Evolutionary conservation across 139 green algal genomes (phyloP), one percentile per base, ranked within the genome.

Genomic region (Gonium pectorale): DNA sequence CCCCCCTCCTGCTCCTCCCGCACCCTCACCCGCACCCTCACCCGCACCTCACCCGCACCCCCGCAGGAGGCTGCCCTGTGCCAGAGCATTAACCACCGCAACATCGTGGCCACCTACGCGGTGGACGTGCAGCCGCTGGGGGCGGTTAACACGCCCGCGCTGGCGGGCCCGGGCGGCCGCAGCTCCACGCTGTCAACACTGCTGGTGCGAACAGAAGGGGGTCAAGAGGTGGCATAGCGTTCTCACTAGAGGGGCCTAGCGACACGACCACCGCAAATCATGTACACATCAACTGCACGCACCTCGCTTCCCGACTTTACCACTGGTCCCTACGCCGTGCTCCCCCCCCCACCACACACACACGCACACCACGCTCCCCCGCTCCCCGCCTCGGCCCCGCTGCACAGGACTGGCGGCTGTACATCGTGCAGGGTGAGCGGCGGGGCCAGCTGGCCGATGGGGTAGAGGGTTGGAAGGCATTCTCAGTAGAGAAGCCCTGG

Each of bases 391-490:
- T 29, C 35, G 38, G 46, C 49, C 15, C 31, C 49, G 24, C 17
- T 29, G 19, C 21, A 27, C 38, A 86, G 68, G 87, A 83, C n/a
- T 91, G 85, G 72, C 81, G 86, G 70, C 64, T 91, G 51, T 86
- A 86, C 67, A 86, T 91, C 31, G 82, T 91, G 33, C 87, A 89
- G 67, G 67, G 67, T 75, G 41, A 38, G 67, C 3, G 6, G n/a
- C n/a, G n/a, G n/a, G n/a, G n/a, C n/a, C n/a, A n/a, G n/a, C n/a
- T n/a, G n/a, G n/a, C n/a, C n/a, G n/a, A n/a, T n/a, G n/a, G n/a
- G n/a, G n/a, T n/a, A n/a, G n/a, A n/a, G n/a, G n/a, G n/a, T n/a
- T n/a, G n/a, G n/a, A n/a, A n/a, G n/a, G n/a, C n/a, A n/a, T n/a
- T n/a, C n/a, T n/a, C n/a, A n/a, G n/a, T n/a, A n/a, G n/a, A n/a